Conservation (phyloP, 176 grass and related monocot genomes). For the Bonia amplexicaulis region DNA sequence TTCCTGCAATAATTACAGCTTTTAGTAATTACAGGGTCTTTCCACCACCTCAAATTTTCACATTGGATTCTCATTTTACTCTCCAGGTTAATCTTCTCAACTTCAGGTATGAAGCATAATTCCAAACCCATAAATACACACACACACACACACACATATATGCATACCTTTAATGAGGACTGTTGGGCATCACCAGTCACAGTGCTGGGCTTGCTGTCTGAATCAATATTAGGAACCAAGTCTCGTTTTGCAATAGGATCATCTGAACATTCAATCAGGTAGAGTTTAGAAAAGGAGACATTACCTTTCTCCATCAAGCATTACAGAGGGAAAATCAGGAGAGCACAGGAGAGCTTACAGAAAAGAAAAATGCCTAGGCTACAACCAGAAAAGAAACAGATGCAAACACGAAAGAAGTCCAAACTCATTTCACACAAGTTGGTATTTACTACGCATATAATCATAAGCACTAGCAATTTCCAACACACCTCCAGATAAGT, state of each 20-base stretch:
- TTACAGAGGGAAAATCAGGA: neutral
- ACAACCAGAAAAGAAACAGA: neutral
- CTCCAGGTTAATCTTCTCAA: neutral
- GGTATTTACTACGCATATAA: neutral
- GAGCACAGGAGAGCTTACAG: neutral
- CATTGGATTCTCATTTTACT: conserved; percentile 10
- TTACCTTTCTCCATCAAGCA: neutral
- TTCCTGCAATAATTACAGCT: conserved; percentile 18
- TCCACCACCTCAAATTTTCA: neutral
- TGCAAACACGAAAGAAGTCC: neutral
- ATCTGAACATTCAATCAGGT: conserved; percentile 43
- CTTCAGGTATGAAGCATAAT: neutral
- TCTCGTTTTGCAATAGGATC: conserved; percentile 86
- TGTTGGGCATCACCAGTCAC: conserved; percentile 36
- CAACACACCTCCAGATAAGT: neutral
- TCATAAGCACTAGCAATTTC: neutral
- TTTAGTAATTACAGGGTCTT: conserved; percentile 5
- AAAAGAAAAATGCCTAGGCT: neutral
- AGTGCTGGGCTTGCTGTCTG: conserved; percentile 39
- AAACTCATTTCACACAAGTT: neutral
- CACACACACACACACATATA: neutral
- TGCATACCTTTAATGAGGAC: conserved; percentile 49
- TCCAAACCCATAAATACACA: neutral
- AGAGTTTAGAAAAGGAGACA: conserved; percentile 8
- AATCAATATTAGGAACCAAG: conserved; percentile 35